phyloP scores from a whole-genome alignment of 164 flowering plant genomes.

The Macadamia tetraphylla region DNA sequence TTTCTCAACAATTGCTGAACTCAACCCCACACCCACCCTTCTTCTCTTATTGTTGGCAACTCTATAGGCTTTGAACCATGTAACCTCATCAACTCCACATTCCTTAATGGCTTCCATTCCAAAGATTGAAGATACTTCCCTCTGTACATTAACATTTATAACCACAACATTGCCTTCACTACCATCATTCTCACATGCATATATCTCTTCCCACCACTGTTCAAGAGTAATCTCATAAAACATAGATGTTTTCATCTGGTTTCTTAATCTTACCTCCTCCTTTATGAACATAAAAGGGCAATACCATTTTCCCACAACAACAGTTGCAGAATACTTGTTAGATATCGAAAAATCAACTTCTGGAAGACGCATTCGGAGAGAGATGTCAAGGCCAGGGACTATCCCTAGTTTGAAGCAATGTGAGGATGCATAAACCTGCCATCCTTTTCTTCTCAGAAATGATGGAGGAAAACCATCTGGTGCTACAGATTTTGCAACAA shows the following conservation, averaged over 20 bases:
- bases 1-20: too few species aligned
- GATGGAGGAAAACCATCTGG: neutral
- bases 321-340: neutral
- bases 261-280: conserved; percentile 12
- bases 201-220: conserved; percentile 56
- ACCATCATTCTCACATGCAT: conserved; percentile 15
- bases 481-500: neutral
- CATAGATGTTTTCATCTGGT: conserved; percentile 34
- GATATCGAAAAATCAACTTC: neutral
- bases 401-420: neutral
- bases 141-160: conserved; percentile 11
- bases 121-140: conserved; percentile 17
- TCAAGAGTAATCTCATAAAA: conserved; percentile 53
- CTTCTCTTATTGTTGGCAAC: too few species aligned
- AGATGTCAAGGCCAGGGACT: neutral
- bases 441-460: neutral
- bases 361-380: neutral
- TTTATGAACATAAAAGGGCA: conserved; percentile 18
- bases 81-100: conserved; percentile 12
- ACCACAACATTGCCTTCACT: neutral
- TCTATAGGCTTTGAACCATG: conserved; percentile 13
- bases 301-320: neutral
- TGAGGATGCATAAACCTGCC: neutral
- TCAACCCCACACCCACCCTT: too few species aligned
- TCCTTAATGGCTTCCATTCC: conserved; percentile 21